Evolutionary conservation across 192 early-diverging fungal species (phyloP), one percentile per base, ranked within the genome.

Genomic region (Obelidium mucronatum): DNA sequence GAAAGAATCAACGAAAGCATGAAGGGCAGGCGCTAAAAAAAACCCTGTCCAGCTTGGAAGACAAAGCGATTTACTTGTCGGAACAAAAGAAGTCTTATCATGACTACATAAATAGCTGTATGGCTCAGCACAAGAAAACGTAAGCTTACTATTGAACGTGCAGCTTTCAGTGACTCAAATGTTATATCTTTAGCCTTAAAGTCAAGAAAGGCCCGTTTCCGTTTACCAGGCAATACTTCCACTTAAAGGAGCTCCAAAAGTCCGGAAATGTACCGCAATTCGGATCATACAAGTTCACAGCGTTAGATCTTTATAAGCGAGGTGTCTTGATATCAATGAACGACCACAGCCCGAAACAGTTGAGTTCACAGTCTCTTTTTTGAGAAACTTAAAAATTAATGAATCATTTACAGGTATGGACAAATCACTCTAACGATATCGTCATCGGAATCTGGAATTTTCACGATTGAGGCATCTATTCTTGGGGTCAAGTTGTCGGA

Each of bases 221-320:
- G 26, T 98, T 99, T 82, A 94, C 95, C 4, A 85, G 92, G 37
- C 98, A 99, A 86, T 98, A 98, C 79, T 96, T 91, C 85, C 97
- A 99, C 80, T 81, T 97, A 70, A 86, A 91, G 15, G 91, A 94
- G 40, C 85, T 99, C 55, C 88, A 97, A 78, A 88, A 94, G 60
- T 54, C 79, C 22, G 97, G 97, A 26, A 88, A 84, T 5, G 93
- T 99, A 36, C 98, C 98, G 0, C 87, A 93, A 75, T 99, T 96
- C 82, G 98, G 98, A 2, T 98, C 97, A 53, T 98, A 90, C 90
- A 98, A 99, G 90, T 99, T 97, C 85, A 94, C 93, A 22, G 98
- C 97, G 1, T 91, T 94, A 76, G 90, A 94, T 65, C 83, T 99
- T 64, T 89, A 94, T 76, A 93, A 97, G 76, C 94, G 95, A 80